phyloP scores from a whole-genome alignment of 2,329 filamentous ascomycete species.

The Ophiostoma quercus region DNA sequence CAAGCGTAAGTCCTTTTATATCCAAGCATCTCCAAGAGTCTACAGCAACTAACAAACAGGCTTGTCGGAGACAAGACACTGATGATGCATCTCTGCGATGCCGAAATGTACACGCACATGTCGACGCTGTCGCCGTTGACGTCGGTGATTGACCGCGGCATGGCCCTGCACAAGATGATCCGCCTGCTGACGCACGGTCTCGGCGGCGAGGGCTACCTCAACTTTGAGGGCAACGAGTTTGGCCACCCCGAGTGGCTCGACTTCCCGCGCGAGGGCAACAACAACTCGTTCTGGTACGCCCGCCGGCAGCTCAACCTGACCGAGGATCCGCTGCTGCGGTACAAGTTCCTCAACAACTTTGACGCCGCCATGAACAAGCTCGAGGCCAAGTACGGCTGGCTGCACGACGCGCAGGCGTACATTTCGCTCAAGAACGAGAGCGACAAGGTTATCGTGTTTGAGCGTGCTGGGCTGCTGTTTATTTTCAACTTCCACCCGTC shows the following conservation, averaged over 20 bases:
- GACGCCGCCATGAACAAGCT: slow-evolving; percentile 84
- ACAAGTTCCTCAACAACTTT: slow-evolving; percentile 88
- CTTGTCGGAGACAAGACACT: slow-evolving; percentile 94
- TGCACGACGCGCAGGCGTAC: slow-evolving; percentile 79
- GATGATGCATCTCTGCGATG: slow-evolving; percentile 97
- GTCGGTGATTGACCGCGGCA: slow-evolving; percentile 79
- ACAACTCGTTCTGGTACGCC: slow-evolving; percentile 91
- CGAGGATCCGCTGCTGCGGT: slow-evolving; percentile 78
- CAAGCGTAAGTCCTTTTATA: slow-evolving; percentile 67
- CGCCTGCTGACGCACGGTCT: slow-evolving; percentile 85
- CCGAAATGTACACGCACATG: slow-evolving; percentile 98
- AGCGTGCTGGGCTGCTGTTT: slow-evolving; percentile 83
- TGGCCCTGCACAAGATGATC: slow-evolving; percentile 96
- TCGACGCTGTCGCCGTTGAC: slow-evolving; percentile 79
- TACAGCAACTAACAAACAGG: slow-evolving; percentile 40
- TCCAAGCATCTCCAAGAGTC: not conserved
- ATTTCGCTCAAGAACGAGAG: slow-evolving; percentile 88
- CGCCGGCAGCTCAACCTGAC: slow-evolving; percentile 89
- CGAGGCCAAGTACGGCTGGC: slow-evolving; percentile 87
- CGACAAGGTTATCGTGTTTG: slow-evolving; percentile 95
- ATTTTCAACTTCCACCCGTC: slow-evolving; percentile 93
- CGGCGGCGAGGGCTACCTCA: slow-evolving; percentile 93
- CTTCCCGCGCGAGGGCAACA: slow-evolving; percentile 88
- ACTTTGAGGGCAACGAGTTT: slow-evolving; percentile 98
- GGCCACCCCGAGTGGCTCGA: slow-evolving; percentile 98